These are phyloP conservation scores for Aspergillus fructus DNA, from an alignment of 2,329 filamentous ascomycete genomes.

Conservation along the genomic window DNA sequence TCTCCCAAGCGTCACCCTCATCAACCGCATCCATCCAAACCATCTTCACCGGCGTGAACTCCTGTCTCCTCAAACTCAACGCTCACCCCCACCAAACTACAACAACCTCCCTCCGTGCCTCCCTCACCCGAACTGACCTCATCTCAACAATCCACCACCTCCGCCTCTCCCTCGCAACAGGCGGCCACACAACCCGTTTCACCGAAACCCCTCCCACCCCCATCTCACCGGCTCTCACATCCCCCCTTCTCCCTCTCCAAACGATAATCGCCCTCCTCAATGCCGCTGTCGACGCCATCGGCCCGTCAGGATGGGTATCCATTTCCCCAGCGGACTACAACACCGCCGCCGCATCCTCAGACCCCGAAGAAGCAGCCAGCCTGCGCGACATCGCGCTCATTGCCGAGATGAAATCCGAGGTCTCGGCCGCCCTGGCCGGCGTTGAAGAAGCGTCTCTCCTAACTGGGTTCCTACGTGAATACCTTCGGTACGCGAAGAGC, in stretches of 20 bases:
- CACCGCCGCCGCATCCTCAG: constrained; percentile 25
- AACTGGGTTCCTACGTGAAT: constrained; percentile 48
- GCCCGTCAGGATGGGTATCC: constrained; percentile 48
- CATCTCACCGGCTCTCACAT: constrained; percentile 34
- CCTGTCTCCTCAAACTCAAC: constrained; percentile 38
- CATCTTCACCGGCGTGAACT: constrained; percentile 41
- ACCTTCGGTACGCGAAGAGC: constrained; percentile 42
- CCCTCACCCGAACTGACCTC: constrained; percentile 39
- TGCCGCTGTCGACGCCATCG: constrained; percentile 48
- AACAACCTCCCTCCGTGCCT: constrained; percentile 37
- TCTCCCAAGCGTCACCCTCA: constrained; percentile 4
- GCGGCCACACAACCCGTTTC: constrained; percentile 44
- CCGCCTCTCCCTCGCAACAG: constrained; percentile 43
- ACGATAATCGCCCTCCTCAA: constrained; percentile 44
- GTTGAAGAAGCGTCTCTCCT: constrained; percentile 50
- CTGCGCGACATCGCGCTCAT: constrained; percentile 44
- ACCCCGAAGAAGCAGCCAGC: constrained; percentile 16
- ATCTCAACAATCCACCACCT: constrained; percentile 44
- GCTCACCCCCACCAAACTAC: constrained; percentile 30
- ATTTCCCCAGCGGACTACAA: constrained; percentile 23
- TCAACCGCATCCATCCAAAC: constrained; percentile 27
- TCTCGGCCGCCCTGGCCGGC: constrained; percentile 48
- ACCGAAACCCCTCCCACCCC: constrained; percentile 40
- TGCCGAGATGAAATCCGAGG: constrained; percentile 48
- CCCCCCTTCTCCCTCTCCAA: constrained; percentile 37